Evolutionary conservation across 164 flowering plant species (phyloP).

Genomic region (Vitis amurensis): DNA sequence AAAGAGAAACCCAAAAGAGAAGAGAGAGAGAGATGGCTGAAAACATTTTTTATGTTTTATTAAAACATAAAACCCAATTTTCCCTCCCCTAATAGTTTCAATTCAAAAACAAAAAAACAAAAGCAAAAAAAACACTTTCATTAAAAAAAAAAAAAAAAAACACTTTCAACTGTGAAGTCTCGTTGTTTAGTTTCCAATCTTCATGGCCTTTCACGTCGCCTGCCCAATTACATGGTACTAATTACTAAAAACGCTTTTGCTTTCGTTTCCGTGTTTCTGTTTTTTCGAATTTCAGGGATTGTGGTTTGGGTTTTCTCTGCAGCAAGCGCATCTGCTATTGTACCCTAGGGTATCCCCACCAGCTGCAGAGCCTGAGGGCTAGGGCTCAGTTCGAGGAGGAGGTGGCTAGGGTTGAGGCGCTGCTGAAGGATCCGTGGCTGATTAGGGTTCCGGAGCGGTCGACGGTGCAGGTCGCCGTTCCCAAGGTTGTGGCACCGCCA

Average conservation of each 20-base stretch:
- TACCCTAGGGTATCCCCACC: conserved; percentile 58
- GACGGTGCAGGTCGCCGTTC: conserved; percentile 84
- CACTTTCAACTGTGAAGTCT: too few relatives aligned
- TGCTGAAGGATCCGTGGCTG: conserved; percentile 63
- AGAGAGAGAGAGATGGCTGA: too few relatives aligned
- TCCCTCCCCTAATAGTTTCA: too few relatives aligned
- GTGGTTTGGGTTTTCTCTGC: too few relatives aligned
- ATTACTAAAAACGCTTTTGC: conserved; percentile 12
- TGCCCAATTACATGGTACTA: conserved; percentile 97
- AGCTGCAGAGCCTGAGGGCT: conserved; percentile 39
- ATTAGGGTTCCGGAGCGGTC: conserved; percentile 32
- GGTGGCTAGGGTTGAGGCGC: conserved; percentile 48
- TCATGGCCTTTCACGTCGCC: conserved; percentile 98
- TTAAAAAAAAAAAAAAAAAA: too few relatives aligned
- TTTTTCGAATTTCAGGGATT: too few relatives aligned
- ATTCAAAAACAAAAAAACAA: too few relatives aligned
- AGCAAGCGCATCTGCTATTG: too few relatives aligned
- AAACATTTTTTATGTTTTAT: too few relatives aligned
- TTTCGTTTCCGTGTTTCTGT: conserved; percentile 13
- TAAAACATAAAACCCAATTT: too few relatives aligned
- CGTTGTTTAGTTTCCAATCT: conserved; percentile 3
- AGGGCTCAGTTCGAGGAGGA: conserved; percentile 48
- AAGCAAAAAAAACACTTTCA: too few relatives aligned
- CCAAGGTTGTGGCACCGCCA: conserved; percentile 42
- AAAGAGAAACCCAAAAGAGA: too few relatives aligned